Conservation (phyloP, 768 basidiomycete genomes). For the Hemileccinum rubropunctum region DNA sequence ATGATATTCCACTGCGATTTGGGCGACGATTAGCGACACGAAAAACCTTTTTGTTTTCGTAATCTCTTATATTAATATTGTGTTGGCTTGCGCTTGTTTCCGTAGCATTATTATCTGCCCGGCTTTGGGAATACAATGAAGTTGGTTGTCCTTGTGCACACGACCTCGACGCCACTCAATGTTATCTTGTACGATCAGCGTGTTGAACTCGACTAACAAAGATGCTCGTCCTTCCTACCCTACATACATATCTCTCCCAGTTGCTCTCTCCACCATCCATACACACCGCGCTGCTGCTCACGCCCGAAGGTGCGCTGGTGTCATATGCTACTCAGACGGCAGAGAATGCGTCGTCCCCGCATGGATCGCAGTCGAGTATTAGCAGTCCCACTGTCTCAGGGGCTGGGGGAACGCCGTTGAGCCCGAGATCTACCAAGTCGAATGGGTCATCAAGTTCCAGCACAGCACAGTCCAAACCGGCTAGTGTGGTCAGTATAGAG, state of each 20-base stretch:
- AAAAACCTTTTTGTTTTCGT: neutral
- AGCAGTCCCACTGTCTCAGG: neutral
- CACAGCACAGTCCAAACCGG: constrained; percentile 9
- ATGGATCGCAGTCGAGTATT: constrained; percentile 2
- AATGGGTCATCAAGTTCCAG: constrained; percentile 1
- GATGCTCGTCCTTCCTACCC: constrained; percentile 70
- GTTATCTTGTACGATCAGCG: no score
- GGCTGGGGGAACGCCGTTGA: no score
- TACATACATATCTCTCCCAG: constrained; percentile 65
- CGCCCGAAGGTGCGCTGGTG: constrained; percentile 71
- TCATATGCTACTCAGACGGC: constrained; percentile 48
- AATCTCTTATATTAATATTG: neutral
- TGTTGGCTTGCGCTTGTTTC: constrained; percentile 17
- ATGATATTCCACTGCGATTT: constrained; percentile 7
- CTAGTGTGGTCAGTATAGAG: constrained; percentile 10
- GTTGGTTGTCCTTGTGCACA: neutral
- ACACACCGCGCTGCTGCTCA: constrained; percentile 71
- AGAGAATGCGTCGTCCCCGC: neutral
- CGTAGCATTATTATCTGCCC: constrained; percentile 11
- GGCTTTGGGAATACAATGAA: no score
- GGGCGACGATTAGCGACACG: constrained; percentile 6
- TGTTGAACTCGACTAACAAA: neutral
- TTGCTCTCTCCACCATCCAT: constrained; percentile 56
- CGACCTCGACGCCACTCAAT: no score
- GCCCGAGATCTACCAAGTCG: constrained; percentile 13